Percentiles rank a stretch among this genome's conserved stretches.
These are phyloP conservation scores for Pyrenophora graminea DNA, from an alignment of 2,329 filamentous ascomycete species.

Conservation along the genomic window DNA sequence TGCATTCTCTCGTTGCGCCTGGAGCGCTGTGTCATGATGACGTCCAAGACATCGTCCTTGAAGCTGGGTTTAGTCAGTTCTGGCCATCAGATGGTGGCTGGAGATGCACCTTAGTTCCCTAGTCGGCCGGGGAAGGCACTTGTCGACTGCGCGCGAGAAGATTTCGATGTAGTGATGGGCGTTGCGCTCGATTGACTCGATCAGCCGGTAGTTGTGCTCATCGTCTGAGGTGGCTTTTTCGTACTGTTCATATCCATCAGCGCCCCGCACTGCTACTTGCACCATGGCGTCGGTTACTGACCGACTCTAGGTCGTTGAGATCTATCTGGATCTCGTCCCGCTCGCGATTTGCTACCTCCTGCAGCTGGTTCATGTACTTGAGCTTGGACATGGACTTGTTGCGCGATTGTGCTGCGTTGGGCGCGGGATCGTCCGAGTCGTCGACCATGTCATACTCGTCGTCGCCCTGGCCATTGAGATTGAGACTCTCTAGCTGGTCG, in stretches of 20 bases:
- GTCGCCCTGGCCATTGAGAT: slow-evolving; percentile 84
- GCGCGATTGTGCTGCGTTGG: slow-evolving; percentile 50
- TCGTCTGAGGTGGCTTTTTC: slow-evolving; percentile 69
- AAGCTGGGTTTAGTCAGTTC: slow-evolving; percentile 63
- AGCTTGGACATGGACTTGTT: slow-evolving; percentile 64
- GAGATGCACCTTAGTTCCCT: slow-evolving; percentile 71
- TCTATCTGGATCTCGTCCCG: slow-evolving; percentile 81
- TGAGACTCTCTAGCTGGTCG: slow-evolving; percentile 80
- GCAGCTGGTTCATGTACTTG: slow-evolving; percentile 88
- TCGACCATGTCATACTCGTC: slow-evolving; percentile 96
- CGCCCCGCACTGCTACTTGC: neutral
- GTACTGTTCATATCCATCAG: slow-evolving; percentile 60
- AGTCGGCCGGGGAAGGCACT: slow-evolving; percentile 77
- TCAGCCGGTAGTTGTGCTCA: slow-evolving; percentile 66
- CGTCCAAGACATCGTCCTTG: slow-evolving; percentile 96
- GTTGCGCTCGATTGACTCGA: slow-evolving; percentile 85
- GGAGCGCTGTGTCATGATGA: slow-evolving; percentile 90
- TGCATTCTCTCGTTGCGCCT: slow-evolving; percentile 79
- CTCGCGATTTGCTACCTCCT: slow-evolving; percentile 81
- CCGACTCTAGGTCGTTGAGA: slow-evolving; percentile 77
- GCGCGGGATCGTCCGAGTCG: slow-evolving; percentile 67
- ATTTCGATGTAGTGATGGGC: slow-evolving; percentile 95
- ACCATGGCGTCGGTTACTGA: slow-evolving; percentile 49
- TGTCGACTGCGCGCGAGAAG: slow-evolving; percentile 84
- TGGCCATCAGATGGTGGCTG: neutral